Base-by-base conservation (phyloP, 257 asterid genomes). In the Ilex asprella region DNA sequence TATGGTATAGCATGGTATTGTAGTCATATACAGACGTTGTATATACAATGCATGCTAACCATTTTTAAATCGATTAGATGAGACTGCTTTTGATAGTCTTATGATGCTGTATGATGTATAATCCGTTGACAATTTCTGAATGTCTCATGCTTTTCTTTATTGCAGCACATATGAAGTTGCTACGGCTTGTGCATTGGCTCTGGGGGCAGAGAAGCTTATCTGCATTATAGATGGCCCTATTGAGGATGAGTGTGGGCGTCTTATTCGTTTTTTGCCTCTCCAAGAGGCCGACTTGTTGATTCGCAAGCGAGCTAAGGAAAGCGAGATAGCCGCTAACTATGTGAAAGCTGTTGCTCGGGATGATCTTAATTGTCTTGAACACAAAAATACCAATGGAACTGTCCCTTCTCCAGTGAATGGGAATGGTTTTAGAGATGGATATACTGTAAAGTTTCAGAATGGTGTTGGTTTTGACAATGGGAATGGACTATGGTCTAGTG, bases 91-190 rank as follows among this genome's bases (percentile, higher is more conserved):
- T 35, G 8, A 35, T 35, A 3, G 41, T 35, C 41, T 35, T 35
- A 35, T 35, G 41, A 3, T 35, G 41, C 8, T 8, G 41, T 35
- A 35, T 35, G 41, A 35, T 1, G 41, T 35, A 35, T 21, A 21
- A 21, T 35, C 41, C 41, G 0, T 35, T 35, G 41, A 35, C 41
- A 35, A 4, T 4, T 61, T 51, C 41, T 35, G 50, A 60, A 56
- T 57, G 55, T 32, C 60, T 12, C 64, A 56, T 59, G 41, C 15
- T 62, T 60, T 58, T 69, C 68, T 63, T 51, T 47, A 50, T 70
- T 82, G 78, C 83, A 91, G 96, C 82, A 81, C 96, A 30, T 91
- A 91, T 67, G 98, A 91, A 78, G 98, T 88, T 27, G 96, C 98
- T 39, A 88, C 98, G 65, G 96, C 98, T 31, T 88, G 98, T 78